Evolutionary conservation across 768 basidiomycete species (phyloP).

Genomic region (Cubamyces lactineus): DNA sequence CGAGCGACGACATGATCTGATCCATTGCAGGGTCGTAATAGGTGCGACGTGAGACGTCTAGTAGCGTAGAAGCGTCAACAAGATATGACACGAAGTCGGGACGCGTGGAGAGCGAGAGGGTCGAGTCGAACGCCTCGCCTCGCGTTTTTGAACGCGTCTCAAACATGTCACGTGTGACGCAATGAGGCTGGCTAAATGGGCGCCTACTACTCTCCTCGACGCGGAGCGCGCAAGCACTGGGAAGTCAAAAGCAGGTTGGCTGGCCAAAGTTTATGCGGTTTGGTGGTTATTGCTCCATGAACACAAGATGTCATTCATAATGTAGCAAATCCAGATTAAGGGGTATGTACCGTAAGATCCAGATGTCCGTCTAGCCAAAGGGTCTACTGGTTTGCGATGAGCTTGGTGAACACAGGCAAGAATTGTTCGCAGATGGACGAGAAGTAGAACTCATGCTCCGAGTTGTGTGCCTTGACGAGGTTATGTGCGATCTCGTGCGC

Average conservation of each 20-base stretch:
- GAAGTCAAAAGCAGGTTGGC: not conserved
- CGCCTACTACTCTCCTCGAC: not conserved
- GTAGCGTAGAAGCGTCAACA: not conserved
- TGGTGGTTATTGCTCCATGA: not conserved
- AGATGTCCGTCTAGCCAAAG: not conserved
- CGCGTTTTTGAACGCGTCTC: constrained; percentile 31
- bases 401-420: constrained; percentile 34
- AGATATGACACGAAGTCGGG: not conserved
- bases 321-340: not conserved
- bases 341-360: not conserved
- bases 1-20: constrained; percentile 68
- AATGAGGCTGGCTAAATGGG: not conserved
- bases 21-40: constrained; percentile 54
- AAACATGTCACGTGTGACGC: constrained; percentile 26
- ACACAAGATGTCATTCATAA: not conserved
- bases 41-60: not conserved
- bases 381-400: constrained; percentile 13
- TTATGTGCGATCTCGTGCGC: constrained; percentile 96
- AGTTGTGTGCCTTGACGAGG: constrained; percentile 82
- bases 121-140: constrained; percentile 16
- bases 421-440: constrained; percentile 84
- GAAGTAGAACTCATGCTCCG: constrained; percentile 94
- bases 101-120: constrained; percentile 22
- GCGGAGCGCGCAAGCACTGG: not conserved
- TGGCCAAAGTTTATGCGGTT: not conserved